Evolutionary conservation across 495 filamentous ascomycete genomes (phyloP).

Genomic region (Lophiotrema nucula): DNA sequence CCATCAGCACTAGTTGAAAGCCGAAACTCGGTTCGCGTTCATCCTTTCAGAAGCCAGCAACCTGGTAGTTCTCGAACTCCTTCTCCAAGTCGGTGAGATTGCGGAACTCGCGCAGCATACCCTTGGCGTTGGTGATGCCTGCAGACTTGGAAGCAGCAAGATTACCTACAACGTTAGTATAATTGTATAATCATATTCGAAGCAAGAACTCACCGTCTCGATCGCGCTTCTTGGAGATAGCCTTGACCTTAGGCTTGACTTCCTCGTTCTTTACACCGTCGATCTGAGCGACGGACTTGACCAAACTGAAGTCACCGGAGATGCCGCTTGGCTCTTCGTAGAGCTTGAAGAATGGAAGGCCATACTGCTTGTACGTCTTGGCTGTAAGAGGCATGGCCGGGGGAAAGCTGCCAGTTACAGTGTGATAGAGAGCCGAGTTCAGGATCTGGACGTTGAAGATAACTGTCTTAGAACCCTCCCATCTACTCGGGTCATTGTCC

Average conservation of each 20-base stretch:
- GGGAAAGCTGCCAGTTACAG: conserved; percentile 24
- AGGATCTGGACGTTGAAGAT: conserved; percentile 36
- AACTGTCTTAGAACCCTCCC: conserved; percentile 17
- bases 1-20: too few relatives aligned
- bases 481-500: conserved; percentile 20
- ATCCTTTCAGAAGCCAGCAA: conserved; percentile 12
- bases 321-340: conserved; percentile 32
- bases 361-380: conserved; percentile 25
- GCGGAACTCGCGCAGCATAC: conserved; percentile 15
- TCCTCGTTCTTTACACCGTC: conserved; percentile 21
- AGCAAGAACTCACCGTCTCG: too few relatives aligned
- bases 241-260: neutral
- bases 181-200: too few relatives aligned
- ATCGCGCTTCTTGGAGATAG: too few relatives aligned
- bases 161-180: too few relatives aligned
- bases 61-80: neutral
- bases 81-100: conserved; percentile 11
- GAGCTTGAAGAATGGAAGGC: conserved; percentile 34
- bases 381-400: conserved; percentile 28
- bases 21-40: too few relatives aligned
- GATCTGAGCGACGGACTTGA: conserved; percentile 33
- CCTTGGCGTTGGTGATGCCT: conserved; percentile 16
- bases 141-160: too few relatives aligned
- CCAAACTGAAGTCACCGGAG: conserved; percentile 25
- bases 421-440: conserved; percentile 28